Base-by-base conservation (phyloP, 2,329 filamentous ascomycete genomes). In the Neofusicoccum sp. region DNA sequence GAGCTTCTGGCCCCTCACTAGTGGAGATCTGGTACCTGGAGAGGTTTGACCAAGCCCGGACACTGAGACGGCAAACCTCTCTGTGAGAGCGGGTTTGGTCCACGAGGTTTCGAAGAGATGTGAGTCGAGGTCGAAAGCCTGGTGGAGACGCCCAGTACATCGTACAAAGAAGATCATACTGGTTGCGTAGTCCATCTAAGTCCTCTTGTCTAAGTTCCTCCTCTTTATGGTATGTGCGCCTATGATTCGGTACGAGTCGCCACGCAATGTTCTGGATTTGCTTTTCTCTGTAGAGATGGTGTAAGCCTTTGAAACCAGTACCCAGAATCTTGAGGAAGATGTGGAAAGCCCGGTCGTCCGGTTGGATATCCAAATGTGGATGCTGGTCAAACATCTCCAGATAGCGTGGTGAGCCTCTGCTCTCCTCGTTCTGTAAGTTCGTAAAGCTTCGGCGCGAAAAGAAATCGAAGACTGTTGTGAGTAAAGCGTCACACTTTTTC, bases 101-200 rank as follows among this genome's bases (percentile, higher is more conserved):
- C 12, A 87, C 83, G 5, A 87, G 76, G 57, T 80, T 76, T 30
- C 76, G 79, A 49, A 87, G 77, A 5, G 79, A 73, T 56, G 80
- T 75, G 4, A 85, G 64, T 44, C 79, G 76, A 41, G 83, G 83
- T n/a, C 84, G 77, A 66, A 76, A 81, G 1, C 76, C 74, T 30
- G 80, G 71, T 28, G 84, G 84, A 38, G 82, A 80, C 43, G 79
- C 80, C 76, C 79, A 86, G 67, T 86, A 86, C 12, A 87, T 73
- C 3, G 82, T 84, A 59, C 81, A 84, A 0, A 87, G 76, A 14
- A 87, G 74, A 66, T 87, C 84, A 64, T 86, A 84, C 62, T 87
- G 84, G 64, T 87, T 87, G 49, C 83, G 79, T 47, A 87, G 71
- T 1, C 84, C 83, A 56, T 83, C 79, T 11, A 87, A 71, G 63